Evolutionary conservation across 1,284 basidiomycete species (phyloP).

Genomic region (Ustilago crameri): DNA sequence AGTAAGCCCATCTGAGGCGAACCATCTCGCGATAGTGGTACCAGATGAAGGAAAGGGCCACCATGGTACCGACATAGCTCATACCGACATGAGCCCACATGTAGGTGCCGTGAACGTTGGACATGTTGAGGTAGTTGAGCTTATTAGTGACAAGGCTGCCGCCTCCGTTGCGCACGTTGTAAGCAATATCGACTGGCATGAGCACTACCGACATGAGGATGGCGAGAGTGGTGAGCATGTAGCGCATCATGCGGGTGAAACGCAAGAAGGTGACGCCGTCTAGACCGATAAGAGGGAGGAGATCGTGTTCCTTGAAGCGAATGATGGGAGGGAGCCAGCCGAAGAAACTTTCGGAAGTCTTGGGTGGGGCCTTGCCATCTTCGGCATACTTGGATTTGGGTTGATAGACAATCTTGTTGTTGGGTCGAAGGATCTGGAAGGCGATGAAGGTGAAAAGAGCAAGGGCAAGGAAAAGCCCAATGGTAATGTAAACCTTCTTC

Average conservation of each 20-base stretch:
- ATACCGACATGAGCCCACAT: slow-evolving; percentile 67
- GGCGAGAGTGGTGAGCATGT: slow-evolving; percentile 54
- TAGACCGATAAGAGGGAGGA: slow-evolving; percentile 86
- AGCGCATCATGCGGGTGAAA: slow-evolving; percentile 85
- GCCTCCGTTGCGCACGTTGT: slow-evolving; percentile 48
- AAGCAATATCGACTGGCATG: slow-evolving; percentile 77
- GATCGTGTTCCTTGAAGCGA: slow-evolving; percentile 83
- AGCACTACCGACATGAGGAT: slow-evolving; percentile 78
- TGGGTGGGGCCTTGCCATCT: slow-evolving; percentile 80
- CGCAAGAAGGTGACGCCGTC: slow-evolving; percentile 93
- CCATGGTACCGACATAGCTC: slow-evolving; percentile 61
- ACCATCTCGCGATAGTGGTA: slow-evolving; percentile 63
- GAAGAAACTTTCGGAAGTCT: slow-evolving; percentile 75
- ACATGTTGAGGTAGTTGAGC: slow-evolving; percentile 60
- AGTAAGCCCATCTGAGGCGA: slow-evolving; percentile 59
- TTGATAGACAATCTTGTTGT: slow-evolving; percentile 79
- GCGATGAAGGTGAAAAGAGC: slow-evolving; percentile 52
- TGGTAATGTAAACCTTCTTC: slow-evolving; percentile 47
- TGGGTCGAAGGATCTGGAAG: slow-evolving; percentile 62
- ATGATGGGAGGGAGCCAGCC: slow-evolving; percentile 84
- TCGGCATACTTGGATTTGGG: slow-evolving; percentile 85
- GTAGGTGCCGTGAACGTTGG: slow-evolving; percentile 55
- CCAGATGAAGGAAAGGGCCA: slow-evolving; percentile 61
- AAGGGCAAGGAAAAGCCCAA: slow-evolving; percentile 50
- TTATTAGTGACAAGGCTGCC: slow-evolving; percentile 36